Conservation (phyloP, 768 basidiomycete genomes). For the Amanita pseudoporphyria region DNA sequence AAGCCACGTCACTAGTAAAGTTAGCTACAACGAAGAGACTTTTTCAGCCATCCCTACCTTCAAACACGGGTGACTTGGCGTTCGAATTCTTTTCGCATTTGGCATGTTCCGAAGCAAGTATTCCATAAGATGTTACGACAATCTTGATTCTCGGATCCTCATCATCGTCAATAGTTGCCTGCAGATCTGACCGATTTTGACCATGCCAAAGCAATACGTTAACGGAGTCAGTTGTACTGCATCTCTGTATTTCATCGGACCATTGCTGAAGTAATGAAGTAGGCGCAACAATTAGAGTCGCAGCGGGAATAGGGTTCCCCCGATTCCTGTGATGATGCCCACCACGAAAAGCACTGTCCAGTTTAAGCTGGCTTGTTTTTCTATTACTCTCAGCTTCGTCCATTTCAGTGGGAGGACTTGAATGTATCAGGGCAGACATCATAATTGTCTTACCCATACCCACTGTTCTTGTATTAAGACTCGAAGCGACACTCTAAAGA, state of each 20-base stretch:
- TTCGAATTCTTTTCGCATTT: conserved; percentile 47
- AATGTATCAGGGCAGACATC: conserved; percentile 84
- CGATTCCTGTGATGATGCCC: conserved; percentile 21
- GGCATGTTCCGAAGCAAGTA: conserved; percentile 80
- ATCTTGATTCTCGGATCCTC: conserved; percentile 49
- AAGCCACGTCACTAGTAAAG: conserved; percentile 60
- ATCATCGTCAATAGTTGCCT: conserved; percentile 44
- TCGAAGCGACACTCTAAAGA: neutral
- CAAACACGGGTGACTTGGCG: conserved; percentile 52
- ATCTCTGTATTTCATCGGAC: conserved; percentile 86
- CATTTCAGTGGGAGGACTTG: conserved; percentile 40
- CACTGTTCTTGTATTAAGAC: conserved; percentile 38
- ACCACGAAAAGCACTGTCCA: conserved; percentile 53
- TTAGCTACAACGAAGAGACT: conserved; percentile 1
- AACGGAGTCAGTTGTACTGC: conserved; percentile 60
- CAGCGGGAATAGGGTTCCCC: conserved; percentile 30
- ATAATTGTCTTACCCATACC: conserved; percentile 97
- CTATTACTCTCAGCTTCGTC: conserved; percentile 18
- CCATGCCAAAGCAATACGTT: conserved; percentile 81
- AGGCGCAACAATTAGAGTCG: conserved; percentile 88
- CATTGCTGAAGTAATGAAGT: conserved; percentile 89
- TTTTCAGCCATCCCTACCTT: conserved; percentile 60
- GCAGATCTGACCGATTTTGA: conserved; percentile 69
- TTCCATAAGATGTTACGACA: conserved; percentile 90
- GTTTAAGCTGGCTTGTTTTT: conserved; percentile 48